Conservation (phyloP, 768 basidiomycete genomes). For the Amylocystis lapponica region DNA sequence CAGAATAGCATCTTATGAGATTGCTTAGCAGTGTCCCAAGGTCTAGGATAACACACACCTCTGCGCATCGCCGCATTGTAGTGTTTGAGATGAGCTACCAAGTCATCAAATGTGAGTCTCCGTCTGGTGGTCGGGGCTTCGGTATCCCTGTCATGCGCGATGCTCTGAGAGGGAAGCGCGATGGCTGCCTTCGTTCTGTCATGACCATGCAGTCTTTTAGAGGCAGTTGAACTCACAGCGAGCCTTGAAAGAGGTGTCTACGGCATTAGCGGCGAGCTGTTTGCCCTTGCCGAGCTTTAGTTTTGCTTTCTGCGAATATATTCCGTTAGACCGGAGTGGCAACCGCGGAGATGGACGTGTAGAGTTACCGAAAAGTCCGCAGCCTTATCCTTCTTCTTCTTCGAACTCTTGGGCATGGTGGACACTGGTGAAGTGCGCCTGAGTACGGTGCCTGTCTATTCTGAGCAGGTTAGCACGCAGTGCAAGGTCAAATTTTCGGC, state of each 20-base stretch:
- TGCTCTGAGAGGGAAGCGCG: slow-evolving; percentile 81
- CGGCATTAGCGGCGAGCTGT: slow-evolving; percentile 69
- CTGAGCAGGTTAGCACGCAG: too few species aligned
- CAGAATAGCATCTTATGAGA: slow-evolving; percentile 57
- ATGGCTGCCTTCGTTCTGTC: slow-evolving; percentile 52
- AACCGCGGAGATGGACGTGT: neutral
- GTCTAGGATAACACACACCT: slow-evolving; percentile 40
- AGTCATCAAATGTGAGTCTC: slow-evolving; percentile 69
- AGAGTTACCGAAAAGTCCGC: slow-evolving; percentile 75
- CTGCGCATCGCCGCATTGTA: slow-evolving; percentile 72
- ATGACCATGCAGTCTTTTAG: neutral
- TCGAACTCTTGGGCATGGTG: slow-evolving; percentile 78
- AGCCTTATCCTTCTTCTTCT: slow-evolving; percentile 82
- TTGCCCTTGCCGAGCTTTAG: slow-evolving; percentile 97
- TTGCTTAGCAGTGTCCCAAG: too few species aligned
- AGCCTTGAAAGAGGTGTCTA: slow-evolving; percentile 95
- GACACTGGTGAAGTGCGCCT: neutral
- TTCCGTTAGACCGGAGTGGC: neutral
- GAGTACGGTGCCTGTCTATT: too few species aligned
- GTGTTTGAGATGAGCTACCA: slow-evolving; percentile 76
- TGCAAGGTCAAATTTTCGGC: too few species aligned
- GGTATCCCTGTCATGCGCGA: slow-evolving; percentile 49
- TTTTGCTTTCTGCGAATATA: slow-evolving; percentile 73
- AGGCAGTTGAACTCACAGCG: slow-evolving; percentile 54
- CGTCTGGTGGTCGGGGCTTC: slow-evolving; percentile 67